Percentiles rank a stretch among this genome's conserved stretches.
Evolutionary conservation across 441 rosid genomes (phyloP).

Genomic region (Brassica hybrid): DNA sequence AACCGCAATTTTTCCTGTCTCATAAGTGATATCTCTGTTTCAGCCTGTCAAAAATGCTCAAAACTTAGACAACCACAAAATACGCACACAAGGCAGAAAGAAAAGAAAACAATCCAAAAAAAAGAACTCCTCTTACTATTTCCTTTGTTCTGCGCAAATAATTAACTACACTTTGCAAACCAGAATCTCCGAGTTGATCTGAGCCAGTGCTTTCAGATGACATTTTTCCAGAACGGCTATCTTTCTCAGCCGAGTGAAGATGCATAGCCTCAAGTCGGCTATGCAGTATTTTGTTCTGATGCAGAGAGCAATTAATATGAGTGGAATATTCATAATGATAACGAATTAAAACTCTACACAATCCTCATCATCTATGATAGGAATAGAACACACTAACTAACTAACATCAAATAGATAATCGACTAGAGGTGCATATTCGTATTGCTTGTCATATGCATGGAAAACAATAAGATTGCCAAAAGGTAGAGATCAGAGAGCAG

Average conservation of each 20-base stretch:
- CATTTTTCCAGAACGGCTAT: conserved; percentile 58
- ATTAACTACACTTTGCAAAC: conserved; percentile 84
- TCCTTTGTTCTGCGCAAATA: conserved; percentile 90
- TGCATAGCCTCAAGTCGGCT: conserved; percentile 92
- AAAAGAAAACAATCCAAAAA: conserved; percentile 8
- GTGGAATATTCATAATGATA: conserved; percentile 18
- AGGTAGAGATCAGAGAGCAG: conserved; percentile 13
- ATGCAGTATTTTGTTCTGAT: conserved; percentile 90
- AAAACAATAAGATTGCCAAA: conserved; percentile 21
- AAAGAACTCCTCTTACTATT: conserved; percentile 64
- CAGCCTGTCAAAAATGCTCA: conserved; percentile 63
- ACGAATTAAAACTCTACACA: conserved; percentile 12
- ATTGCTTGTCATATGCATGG: conserved; percentile 15
- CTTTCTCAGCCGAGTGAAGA: conserved; percentile 84
- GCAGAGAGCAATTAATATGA: conserved; percentile 26
- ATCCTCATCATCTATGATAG: conserved; percentile 14
- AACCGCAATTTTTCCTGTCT: conserved; percentile 91
- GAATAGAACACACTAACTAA: conserved; percentile 12
- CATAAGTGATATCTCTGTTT: conserved; percentile 91
- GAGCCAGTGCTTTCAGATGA: conserved; percentile 48
- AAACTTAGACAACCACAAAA: conserved; percentile 26
- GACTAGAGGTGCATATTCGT: conserved; percentile 7
- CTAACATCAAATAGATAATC: conserved; percentile 11
- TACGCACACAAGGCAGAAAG: conserved; percentile 12
- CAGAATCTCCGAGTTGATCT: conserved; percentile 60